Percentiles rank a stretch among this genome's conserved stretches.
phyloP scores from a whole-genome alignment of 2,329 filamentous ascomycete genomes.

The Periconia sp. region DNA sequence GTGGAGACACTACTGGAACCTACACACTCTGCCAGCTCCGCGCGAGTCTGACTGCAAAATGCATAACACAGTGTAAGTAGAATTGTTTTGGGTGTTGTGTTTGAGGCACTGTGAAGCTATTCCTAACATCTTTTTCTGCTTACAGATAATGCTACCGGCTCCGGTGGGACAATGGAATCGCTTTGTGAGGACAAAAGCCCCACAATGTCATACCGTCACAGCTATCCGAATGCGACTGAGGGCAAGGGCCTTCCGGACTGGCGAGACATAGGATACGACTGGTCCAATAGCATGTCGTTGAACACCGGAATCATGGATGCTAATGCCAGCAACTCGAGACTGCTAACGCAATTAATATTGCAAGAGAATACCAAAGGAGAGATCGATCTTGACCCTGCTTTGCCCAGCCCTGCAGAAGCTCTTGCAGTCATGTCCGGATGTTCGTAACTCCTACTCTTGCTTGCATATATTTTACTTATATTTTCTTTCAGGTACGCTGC shows the following conservation, averaged over 20 bases:
- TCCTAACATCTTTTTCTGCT: too few species aligned
- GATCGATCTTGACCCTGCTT: constrained; percentile 52
- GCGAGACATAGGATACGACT: constrained; percentile 51
- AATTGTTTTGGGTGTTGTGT: too few species aligned
- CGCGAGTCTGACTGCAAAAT: constrained; percentile 68
- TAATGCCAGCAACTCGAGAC: constrained; percentile 51
- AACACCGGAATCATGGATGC: constrained; percentile 51
- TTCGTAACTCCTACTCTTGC: background rate
- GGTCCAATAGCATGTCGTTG: constrained; percentile 51
- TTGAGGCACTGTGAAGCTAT: too few species aligned
- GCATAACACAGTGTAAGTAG: constrained; percentile 68
- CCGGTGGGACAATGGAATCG: constrained; percentile 65
- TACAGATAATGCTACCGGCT: constrained; percentile 47
- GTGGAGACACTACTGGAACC: constrained; percentile 23
- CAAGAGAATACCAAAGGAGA: constrained; percentile 22
- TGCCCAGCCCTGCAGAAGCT: constrained; percentile 76
- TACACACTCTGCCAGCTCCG: constrained; percentile 74
- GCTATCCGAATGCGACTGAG: constrained; percentile 61
- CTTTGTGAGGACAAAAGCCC: constrained; percentile 66
- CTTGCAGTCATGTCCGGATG: constrained; percentile 72
- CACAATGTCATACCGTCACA: constrained; percentile 60
- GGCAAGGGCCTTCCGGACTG: constrained; percentile 54
- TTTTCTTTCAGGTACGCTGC: constrained; percentile 55
- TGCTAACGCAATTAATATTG: constrained; percentile 53
- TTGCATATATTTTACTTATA: too few species aligned